Base-by-base conservation (phyloP, 805 yeast species). In the Spathaspora passalidarum region DNA sequence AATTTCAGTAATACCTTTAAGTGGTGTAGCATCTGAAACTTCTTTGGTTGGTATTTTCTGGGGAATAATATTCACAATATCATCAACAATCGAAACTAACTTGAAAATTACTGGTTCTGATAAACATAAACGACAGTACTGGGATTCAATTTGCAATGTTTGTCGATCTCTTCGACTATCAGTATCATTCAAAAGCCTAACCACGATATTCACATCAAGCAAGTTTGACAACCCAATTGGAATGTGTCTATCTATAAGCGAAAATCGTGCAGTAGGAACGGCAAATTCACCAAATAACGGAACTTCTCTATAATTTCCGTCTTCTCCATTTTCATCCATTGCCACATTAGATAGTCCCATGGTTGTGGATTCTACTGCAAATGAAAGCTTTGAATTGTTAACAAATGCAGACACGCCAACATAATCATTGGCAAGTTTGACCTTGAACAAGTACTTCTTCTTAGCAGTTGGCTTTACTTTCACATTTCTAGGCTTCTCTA, bases 71-170 rank as follows among this genome's bases (percentile, higher is more conserved):
- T 45, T 39, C 8, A 18, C 45, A 9, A 57, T 5, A 13, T 58
- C 62, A 43, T 73, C 73, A 2, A 57, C 46, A 19, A 63, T 38
- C 49, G 68, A 66, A 2, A 78, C 43, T 1, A 76, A 35, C 39
- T 68, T 66, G 6, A 76, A 65, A 5, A 81, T 49, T 0, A 78
- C 68, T 7, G 68, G 65, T 0, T 88, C 81, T 43, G 81, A 79
- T 29, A 85, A 57, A 48, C 82, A 78, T 3, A 84, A 52, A 36
- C 90, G 71, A 43, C 80, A 79, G 54, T 77, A 76, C 4, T 79
- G 74, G 2, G 88, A 81, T 43, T 76, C 81, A 1, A 85, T 58
- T 49, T 82, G 84, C 3, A 84, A 62, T 0, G 80, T 69, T 47
- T 76, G 79, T 1, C 66, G 55, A 2, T 53, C 42, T 16, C n/a